These are phyloP conservation scores for Paramecium primaurelia DNA, from an alignment of 73 alveolate genomes.

Conservation along the genomic window DNA sequence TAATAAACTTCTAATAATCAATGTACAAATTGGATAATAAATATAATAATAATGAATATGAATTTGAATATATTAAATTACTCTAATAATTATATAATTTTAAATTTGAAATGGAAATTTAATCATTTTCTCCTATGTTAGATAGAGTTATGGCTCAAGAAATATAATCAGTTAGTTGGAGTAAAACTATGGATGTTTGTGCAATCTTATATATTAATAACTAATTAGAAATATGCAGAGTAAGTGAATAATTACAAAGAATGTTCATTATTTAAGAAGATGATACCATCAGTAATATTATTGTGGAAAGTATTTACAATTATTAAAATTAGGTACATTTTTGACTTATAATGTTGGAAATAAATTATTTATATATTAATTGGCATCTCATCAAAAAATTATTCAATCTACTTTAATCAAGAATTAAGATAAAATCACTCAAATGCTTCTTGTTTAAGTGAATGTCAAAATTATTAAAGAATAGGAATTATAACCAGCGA, in stretches of 20 bases:
- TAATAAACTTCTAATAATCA: too few species aligned
- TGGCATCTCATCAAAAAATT: not conserved
- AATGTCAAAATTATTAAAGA: not conserved
- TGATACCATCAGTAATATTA: not conserved
- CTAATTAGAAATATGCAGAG: slow-evolving; percentile 14
- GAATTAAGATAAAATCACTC: not conserved
- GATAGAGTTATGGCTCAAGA: slow-evolving; percentile 21
- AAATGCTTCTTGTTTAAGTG: not conserved
- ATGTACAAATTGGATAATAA: too few species aligned
- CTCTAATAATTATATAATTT: not conserved
- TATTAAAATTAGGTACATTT: not conserved
- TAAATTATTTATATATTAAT: not conserved
- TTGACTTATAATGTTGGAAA: not conserved
- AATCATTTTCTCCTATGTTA: not conserved
- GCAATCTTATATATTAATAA: not conserved
- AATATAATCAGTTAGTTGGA: slow-evolving; percentile 3
- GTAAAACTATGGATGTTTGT: slow-evolving; percentile 48
- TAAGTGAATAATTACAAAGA: slow-evolving; percentile 18
- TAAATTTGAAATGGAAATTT: slow-evolving; percentile 14
- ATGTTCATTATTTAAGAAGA: slow-evolving; percentile 30
- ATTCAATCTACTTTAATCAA: not conserved
- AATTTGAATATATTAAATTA: not conserved
- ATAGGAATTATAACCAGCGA: not conserved
- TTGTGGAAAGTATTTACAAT: not conserved
- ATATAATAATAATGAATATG: not conserved